Conservation (phyloP, 345 rosid species). For the Aurinia saxatilis region DNA sequence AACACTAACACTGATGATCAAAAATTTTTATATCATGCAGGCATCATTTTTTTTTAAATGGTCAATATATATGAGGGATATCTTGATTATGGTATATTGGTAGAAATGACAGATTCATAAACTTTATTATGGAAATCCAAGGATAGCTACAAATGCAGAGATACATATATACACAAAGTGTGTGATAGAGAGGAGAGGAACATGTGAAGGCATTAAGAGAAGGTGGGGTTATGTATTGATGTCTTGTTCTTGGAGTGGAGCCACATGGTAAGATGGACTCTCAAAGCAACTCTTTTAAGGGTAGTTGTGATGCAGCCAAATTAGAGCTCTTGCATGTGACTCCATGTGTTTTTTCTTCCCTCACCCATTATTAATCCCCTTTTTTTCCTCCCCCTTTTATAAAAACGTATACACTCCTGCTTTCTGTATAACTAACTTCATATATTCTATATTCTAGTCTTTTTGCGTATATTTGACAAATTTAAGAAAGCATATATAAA, state of each 20-base stretch:
- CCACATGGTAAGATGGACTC: slow-evolving; percentile 31
- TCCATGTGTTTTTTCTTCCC: slow-evolving; percentile 33
- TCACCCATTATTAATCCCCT: slow-evolving; percentile 16
- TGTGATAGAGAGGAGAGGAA: slow-evolving; percentile 11
- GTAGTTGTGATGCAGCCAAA: slow-evolving; percentile 36
- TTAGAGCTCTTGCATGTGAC: slow-evolving; percentile 33
- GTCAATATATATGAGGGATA: not conserved
- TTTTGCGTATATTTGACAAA: not conserved
- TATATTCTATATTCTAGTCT: not conserved
- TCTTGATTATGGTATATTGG: not conserved
- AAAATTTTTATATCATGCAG: too few species aligned
- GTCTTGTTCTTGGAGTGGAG: slow-evolving; percentile 32
- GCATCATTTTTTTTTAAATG: too few species aligned
- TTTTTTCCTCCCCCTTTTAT: not conserved
- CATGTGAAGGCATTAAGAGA: slow-evolving; percentile 33
- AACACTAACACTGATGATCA: too few species aligned
- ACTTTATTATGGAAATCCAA: not conserved
- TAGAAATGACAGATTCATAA: slow-evolving; percentile 19
- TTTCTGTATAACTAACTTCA: not conserved
- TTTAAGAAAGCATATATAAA: too few species aligned
- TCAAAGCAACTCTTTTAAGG: slow-evolving; percentile 23
- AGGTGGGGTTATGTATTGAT: slow-evolving; percentile 33
- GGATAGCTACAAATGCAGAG: slow-evolving; percentile 14
- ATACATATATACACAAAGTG: not conserved
- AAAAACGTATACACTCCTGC: not conserved